Conservation (phyloP, 176 grass and related monocot genomes). For the Oryza meridionalis region DNA sequence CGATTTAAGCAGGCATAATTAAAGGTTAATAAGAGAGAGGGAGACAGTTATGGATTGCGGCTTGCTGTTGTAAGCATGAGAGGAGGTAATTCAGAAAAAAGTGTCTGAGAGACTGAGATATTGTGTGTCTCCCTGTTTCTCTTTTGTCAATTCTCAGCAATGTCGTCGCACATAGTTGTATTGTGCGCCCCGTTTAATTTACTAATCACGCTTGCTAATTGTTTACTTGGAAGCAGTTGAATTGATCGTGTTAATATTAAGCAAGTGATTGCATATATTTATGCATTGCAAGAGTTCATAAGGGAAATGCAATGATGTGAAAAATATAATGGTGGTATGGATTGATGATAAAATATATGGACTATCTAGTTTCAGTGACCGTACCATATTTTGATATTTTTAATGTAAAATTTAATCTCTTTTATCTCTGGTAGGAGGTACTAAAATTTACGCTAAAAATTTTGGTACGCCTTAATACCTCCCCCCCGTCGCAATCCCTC, state of each 20-base stretch:
- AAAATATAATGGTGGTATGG: background rate
- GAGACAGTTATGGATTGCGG: slow-evolving; percentile 13
- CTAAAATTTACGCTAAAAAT: too few species aligned
- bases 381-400: too few species aligned
- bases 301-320: background rate
- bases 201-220: background rate
- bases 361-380: too few species aligned
- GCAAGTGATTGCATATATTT: background rate
- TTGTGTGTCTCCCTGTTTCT: background rate
- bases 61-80: slow-evolving; percentile 40
- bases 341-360: background rate
- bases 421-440: too few species aligned
- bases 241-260: background rate
- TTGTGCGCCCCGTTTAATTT: slow-evolving; percentile 25
- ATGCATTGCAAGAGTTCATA: too few species aligned
- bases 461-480: too few species aligned
- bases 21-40: slow-evolving; percentile 19
- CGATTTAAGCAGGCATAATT: slow-evolving; percentile 14
- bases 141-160: background rate
- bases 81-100: background rate
- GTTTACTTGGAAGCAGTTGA: slow-evolving; percentile 3
- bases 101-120: background rate
- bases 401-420: too few species aligned
- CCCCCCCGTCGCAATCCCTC: too few species aligned
- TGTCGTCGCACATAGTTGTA: background rate